Conservation (phyloP, 192 early-diverging fungal species). For the Coemansia sp. region DNA sequence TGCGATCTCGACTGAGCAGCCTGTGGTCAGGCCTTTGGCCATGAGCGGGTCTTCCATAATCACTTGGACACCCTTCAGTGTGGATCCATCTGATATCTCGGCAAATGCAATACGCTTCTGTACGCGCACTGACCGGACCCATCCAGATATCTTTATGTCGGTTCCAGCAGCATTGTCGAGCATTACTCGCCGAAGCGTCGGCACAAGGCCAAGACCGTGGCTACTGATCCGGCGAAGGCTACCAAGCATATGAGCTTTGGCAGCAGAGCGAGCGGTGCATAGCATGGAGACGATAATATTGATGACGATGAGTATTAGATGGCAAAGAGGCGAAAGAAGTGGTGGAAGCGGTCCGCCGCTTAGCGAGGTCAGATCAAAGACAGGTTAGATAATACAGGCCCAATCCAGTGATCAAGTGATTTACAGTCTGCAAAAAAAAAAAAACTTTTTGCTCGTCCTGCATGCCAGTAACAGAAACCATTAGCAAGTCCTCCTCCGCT, state of each 20-base stretch:
- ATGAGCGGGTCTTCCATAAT: conserved; percentile 49
- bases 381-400: background rate
- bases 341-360: background rate
- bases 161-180: conserved; percentile 17
- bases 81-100: conserved; percentile 79
- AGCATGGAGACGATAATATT: background rate
- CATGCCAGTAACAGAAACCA: background rate
- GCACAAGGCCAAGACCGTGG: conserved; percentile 16
- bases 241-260: background rate
- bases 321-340: background rate
- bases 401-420: conserved; percentile 3
- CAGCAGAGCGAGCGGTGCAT: background rate
- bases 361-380: background rate
- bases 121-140: conserved; percentile 80
- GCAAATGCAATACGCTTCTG: conserved; percentile 82
- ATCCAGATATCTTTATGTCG: conserved; percentile 58
- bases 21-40: conserved; percentile 61
- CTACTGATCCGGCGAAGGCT: background rate
- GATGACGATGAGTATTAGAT: background rate
- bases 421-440: conserved; percentile 1
- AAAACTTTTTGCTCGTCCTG: background rate
- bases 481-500: background rate
- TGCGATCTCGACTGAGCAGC: conserved; percentile 70
- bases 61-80: conserved; percentile 70
- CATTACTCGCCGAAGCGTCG: conserved; percentile 31